These are phyloP conservation scores for Calonectria pauciramosa DNA, from an alignment of 2,329 filamentous ascomycete species.

Conservation along the genomic window DNA sequence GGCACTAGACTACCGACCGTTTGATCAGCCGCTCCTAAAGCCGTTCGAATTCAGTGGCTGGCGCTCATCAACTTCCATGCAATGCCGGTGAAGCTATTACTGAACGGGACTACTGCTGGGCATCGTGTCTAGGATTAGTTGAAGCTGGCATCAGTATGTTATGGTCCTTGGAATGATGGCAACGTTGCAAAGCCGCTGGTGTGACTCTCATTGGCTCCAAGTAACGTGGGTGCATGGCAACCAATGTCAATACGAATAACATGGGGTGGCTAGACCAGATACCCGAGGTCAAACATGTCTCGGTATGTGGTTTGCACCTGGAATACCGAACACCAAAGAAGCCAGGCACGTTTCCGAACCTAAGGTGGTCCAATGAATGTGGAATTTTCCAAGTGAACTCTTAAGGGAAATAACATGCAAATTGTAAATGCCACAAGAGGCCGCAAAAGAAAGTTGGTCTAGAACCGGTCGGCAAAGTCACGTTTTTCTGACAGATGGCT, in stretches of 20 bases:
- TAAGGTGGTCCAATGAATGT: too few species aligned
- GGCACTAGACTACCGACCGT: neutral
- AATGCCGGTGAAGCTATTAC: neutral
- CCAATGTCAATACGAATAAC: neutral
- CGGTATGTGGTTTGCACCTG: neutral
- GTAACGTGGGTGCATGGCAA: neutral
- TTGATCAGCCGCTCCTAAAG: neutral
- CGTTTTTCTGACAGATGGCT: neutral
- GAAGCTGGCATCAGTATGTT: neutral
- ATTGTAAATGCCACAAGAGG: neutral
- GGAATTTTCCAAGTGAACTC: neutral
- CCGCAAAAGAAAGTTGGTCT: too few species aligned
- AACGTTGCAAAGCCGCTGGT: neutral
- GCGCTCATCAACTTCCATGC: neutral
- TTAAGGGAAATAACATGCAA: neutral
- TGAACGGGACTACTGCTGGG: neutral
- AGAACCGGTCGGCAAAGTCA: neutral
- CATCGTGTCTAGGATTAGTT: neutral
- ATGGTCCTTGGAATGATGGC: neutral
- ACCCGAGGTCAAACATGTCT: conserved; percentile 1
- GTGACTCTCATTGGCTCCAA: too few species aligned
- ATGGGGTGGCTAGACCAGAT: neutral
- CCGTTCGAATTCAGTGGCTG: neutral
- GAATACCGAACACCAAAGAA: neutral
- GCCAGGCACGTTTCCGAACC: neutral